Evolutionary conservation across 1,284 basidiomycete genomes (phyloP).

Genomic region (Melampsora larici-populina): DNA sequence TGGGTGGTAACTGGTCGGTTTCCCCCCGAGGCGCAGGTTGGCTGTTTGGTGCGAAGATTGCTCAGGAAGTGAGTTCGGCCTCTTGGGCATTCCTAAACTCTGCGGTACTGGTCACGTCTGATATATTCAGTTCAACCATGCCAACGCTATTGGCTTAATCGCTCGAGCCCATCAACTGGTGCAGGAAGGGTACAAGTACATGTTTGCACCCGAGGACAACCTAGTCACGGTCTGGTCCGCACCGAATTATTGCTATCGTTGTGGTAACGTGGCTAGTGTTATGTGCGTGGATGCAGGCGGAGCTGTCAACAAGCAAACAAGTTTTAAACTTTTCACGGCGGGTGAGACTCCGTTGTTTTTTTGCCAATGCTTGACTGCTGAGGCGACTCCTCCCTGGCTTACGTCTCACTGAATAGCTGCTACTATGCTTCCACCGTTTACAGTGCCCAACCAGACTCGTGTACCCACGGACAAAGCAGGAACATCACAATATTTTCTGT

Average conservation of each 20-base stretch:
- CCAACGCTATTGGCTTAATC: conserved; percentile 95
- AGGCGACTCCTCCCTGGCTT: too few relatives aligned
- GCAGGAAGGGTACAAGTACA: conserved; percentile 95
- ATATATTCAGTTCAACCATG: conserved; percentile 87
- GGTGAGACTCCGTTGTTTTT: conserved; percentile 48
- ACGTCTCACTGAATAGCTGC: too few relatives aligned
- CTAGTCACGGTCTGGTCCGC: conserved; percentile 98
- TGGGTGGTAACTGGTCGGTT: conserved; percentile 79
- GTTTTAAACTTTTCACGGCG: conserved; percentile 56
- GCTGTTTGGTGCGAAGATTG: conserved; percentile 83
- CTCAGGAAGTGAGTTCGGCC: conserved; percentile 65
- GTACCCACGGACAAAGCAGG: too few relatives aligned
- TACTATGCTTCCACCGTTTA: too few relatives aligned
- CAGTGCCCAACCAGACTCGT: too few relatives aligned
- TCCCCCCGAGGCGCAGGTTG: conserved; percentile 91
- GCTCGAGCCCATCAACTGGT: conserved; percentile 96
- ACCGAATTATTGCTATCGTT: conserved; percentile 98
- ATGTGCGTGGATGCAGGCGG: conserved; percentile 50
- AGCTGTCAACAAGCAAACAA: conserved; percentile 48
- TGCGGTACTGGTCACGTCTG: conserved; percentile 54
- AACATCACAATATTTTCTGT: too few relatives aligned
- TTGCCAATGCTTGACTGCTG: too few relatives aligned
- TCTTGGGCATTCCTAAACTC: conserved; percentile 28
- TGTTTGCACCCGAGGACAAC: conserved; percentile 91
- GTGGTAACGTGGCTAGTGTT: conserved; percentile 89